phyloP scores from a whole-genome alignment of 2,329 filamentous ascomycete species.

The Spiromastix sp. region DNA sequence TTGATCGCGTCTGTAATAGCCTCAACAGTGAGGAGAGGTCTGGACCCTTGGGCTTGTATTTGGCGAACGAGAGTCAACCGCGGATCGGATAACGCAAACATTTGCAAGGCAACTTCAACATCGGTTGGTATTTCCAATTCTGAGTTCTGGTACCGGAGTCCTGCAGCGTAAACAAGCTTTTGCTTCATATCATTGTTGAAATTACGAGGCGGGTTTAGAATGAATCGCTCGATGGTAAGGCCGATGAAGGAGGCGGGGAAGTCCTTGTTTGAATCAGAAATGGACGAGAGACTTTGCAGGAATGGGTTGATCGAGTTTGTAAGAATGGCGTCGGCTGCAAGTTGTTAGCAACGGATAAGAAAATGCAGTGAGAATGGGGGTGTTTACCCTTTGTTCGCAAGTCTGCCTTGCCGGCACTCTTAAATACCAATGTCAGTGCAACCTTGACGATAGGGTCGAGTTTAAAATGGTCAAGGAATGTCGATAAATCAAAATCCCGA shows the following conservation, averaged over 20 bases:
- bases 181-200: conserved; percentile 71
- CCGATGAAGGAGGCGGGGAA: conserved; percentile 64
- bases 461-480: conserved; percentile 93
- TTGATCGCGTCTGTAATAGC: conserved; percentile 51
- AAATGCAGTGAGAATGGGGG: background rate
- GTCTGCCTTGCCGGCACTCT: conserved; percentile 67
- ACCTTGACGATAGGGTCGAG: conserved; percentile 82
- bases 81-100: conserved; percentile 33
- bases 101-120: conserved; percentile 33
- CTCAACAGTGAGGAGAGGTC: conserved; percentile 67
- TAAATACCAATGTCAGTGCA: conserved; percentile 79
- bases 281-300: conserved; percentile 61
- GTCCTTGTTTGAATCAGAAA: conserved; percentile 52
- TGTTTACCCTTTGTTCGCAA: conserved; percentile 78
- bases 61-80: conserved; percentile 43
- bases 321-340: conserved; percentile 75
- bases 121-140: conserved; percentile 32
- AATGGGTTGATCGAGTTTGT: conserved; percentile 70
- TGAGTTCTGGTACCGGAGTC: conserved; percentile 56
- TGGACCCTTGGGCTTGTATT: conserved; percentile 64
- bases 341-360: conserved; percentile 8
- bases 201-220: conserved; percentile 75
- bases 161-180: conserved; percentile 50
- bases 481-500: conserved; percentile 89
- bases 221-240: conserved; percentile 71